A percentile compares a stretch with the other conserved stretches of the same genome.
Conservation (phyloP, 768 basidiomycete species). For the Lentinula sp. region DNA sequence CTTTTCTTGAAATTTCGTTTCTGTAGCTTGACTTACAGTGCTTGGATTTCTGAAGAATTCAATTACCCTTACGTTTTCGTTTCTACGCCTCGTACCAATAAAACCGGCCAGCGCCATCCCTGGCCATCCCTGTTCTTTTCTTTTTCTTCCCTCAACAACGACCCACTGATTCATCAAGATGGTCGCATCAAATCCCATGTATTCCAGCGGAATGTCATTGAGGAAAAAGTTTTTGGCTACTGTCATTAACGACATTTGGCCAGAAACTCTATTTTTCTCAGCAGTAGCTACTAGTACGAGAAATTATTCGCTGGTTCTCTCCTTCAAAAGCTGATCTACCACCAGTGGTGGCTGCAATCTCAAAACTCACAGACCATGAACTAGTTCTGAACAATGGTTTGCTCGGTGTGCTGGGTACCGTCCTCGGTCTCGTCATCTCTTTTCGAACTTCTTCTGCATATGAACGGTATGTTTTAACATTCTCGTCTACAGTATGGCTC, state of each 20-base stretch:
- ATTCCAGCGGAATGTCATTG: conserved; percentile 22
- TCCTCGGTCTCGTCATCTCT: conserved; percentile 65
- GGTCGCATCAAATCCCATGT: conserved; percentile 23
- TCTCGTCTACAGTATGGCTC: conserved; percentile 2
- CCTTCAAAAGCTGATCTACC: conserved; percentile 4
- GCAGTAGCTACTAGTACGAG: conserved; percentile 48
- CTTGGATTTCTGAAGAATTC: neutral
- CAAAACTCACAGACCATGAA: conserved; percentile 37
- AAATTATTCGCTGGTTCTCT: conserved; percentile 12
- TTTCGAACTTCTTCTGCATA: conserved; percentile 72
- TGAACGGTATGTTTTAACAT: conserved; percentile 39
- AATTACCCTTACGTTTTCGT: neutral
- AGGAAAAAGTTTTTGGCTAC: conserved; percentile 33
- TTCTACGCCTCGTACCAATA: neutral
- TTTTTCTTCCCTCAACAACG: neutral
- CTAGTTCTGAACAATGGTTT: conserved; percentile 50
- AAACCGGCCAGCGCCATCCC: neutral
- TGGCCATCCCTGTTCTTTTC: neutral
- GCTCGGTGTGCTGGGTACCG: conserved; percentile 68
- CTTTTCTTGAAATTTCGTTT: neutral
- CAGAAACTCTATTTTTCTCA: conserved; percentile 56
- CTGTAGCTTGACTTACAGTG: neutral
- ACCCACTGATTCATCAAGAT: conserved; percentile 2
- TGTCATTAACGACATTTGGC: conserved; percentile 64
- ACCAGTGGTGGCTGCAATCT: conserved; percentile 54